These are phyloP conservation scores for Butyriboletus appendiculatus DNA, from an alignment of 1,284 basidiomycete species.

Conservation along the genomic window DNA sequence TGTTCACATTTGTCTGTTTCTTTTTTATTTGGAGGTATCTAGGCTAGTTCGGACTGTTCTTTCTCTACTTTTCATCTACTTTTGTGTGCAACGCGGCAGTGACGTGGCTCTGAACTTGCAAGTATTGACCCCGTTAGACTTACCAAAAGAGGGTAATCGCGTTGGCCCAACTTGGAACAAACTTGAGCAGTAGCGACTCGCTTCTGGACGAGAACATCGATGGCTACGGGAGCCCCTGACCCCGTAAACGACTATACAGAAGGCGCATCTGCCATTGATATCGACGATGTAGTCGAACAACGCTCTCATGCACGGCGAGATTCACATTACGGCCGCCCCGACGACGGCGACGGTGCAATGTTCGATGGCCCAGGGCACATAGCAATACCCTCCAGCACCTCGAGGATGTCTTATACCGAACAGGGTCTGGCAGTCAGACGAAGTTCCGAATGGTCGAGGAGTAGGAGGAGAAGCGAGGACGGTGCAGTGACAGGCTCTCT, in stretches of 20 bases:
- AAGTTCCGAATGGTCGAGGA: conserved; percentile 56
- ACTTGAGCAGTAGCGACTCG: not conserved
- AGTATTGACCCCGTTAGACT: not conserved
- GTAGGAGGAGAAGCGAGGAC: conserved; percentile 55
- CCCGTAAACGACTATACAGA: conserved; percentile 72
- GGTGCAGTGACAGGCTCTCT: conserved; percentile 26
- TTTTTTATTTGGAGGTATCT: conserved; percentile 89
- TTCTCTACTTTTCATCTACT: not conserved
- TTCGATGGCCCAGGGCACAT: conserved; percentile 76
- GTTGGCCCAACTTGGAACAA: no score
- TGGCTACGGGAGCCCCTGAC: conserved; percentile 12
- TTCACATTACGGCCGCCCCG: conserved; percentile 54
- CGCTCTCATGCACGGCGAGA: conserved; percentile 57
- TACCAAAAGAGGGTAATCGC: conserved; percentile 12
- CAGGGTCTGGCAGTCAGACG: conserved; percentile 43
- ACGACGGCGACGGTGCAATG: conserved; percentile 60
- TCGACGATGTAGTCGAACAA: conserved; percentile 55
- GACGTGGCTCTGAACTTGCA: not conserved
- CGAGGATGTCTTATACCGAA: conserved; percentile 70
- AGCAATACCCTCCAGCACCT: conserved; percentile 73
- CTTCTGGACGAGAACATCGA: conserved; percentile 1
- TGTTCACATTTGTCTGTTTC: conserved; percentile 91
- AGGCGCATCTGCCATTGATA: conserved; percentile 76
- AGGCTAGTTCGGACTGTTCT: conserved; percentile 50
- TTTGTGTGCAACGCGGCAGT: not conserved